Evolutionary conservation across 2,329 filamentous ascomycete genomes (phyloP), one percentile per base, ranked within the genome.

Genomic region (Aspergillus ustus): DNA sequence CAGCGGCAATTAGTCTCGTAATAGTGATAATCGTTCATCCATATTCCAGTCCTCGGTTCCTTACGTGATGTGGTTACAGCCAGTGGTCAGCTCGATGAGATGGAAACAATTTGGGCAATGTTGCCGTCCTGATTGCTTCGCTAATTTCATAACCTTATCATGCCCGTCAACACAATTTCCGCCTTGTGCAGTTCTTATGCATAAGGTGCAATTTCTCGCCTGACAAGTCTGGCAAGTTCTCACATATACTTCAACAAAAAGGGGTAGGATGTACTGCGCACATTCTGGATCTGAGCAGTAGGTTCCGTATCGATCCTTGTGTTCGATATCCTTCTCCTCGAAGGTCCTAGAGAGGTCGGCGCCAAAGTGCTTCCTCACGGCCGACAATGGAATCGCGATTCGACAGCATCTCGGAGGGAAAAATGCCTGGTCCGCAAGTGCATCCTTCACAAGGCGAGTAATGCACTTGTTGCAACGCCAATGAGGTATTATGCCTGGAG

Each of bases 51-150:
- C 19, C 8, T 28, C 3, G 15, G 19, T 43, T 43, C 55, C 72
- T 59, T 71, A 78, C 73, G 64, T 72, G 53, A 77, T 77, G 57
- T 77, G 73, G 49, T 74, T 72, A 62, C 75, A 77, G 4, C 73
- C 75, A 5, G 55, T 57, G 7, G 56, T 58, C 17, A 77, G 61
- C 59, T 77, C 74, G 17, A 77, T 65, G 15, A 77, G 83, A 44
- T 85, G 82, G 65, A 84, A 86, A 78, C 93, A 96, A 64, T 83
- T 87, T 72, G 88, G 89, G 74, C 92, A 97, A 51, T 87, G 83
- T 74, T 91, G 89, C 89, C 89, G 93, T 25, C 90, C 89, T 56
- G 88, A 82, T 28, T 87, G 81, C 67, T 87, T 86, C 7, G 88
- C 89, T 61, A 89, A 82, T 54, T 86, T 83, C 4, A 92, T 78